These are phyloP conservation scores for Cystobasidium sp. DNA, from an alignment of 1,284 basidiomycete species.

Conservation along the genomic window DNA sequence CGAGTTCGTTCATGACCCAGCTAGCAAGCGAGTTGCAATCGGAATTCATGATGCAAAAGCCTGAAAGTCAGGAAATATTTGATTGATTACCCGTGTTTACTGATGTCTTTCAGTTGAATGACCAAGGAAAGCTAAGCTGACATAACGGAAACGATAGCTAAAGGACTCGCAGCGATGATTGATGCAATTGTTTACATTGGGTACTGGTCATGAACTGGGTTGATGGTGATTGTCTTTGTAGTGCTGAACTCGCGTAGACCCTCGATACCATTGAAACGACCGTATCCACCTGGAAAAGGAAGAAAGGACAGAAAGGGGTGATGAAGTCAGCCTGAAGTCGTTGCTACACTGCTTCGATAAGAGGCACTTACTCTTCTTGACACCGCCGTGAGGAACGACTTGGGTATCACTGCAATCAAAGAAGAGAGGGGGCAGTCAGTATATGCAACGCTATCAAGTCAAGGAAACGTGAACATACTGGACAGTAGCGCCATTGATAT, in stretches of 20 bases:
- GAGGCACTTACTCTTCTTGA: slow-evolving; percentile 30
- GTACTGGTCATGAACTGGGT: slow-evolving; percentile 29
- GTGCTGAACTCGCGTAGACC: slow-evolving; percentile 16
- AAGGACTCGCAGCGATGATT: neutral
- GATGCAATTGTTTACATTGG: slow-evolving; percentile 28
- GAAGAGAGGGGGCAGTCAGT: no score
- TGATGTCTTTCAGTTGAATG: no score
- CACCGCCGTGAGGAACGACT: slow-evolving; percentile 32
- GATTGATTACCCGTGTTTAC: no score
- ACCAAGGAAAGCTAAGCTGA: neutral
- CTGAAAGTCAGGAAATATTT: no score
- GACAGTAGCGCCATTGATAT: slow-evolving; percentile 49
- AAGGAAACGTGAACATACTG: slow-evolving; percentile 15
- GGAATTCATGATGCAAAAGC: no score
- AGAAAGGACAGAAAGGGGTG: neutral
- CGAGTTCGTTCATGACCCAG: no score
- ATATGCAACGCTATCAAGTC: no score
- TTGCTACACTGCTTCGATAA: neutral
- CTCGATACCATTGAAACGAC: slow-evolving; percentile 23
- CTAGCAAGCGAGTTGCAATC: no score
- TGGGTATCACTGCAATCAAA: slow-evolving; percentile 24
- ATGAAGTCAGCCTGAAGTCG: neutral
- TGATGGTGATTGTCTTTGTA: slow-evolving; percentile 39
- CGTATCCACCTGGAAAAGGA: slow-evolving; percentile 4
- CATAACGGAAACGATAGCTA: neutral